A percentile compares a stretch with the other conserved stretches of the same genome.
phyloP scores from a whole-genome alignment of 805 yeast genomes.

The Lipomyces lipofer region DNA sequence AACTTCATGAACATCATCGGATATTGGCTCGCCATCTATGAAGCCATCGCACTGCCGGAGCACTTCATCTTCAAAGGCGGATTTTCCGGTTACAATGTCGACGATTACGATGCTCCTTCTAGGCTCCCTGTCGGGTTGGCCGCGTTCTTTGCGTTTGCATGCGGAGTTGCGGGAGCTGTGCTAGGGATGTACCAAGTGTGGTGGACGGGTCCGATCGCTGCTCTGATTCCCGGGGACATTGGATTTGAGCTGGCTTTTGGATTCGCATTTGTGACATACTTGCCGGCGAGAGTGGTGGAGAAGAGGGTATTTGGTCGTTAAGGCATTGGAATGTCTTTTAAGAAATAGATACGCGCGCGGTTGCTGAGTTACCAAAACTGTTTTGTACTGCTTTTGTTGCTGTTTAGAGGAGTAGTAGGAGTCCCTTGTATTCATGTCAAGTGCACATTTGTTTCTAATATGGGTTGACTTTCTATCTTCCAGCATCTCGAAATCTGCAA shows the following conservation, averaged over 20 bases:
- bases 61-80: slow-evolving; percentile 77
- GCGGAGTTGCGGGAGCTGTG: slow-evolving; percentile 83
- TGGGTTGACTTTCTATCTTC: too few relatives aligned
- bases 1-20: slow-evolving; percentile 90
- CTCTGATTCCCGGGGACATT: slow-evolving; percentile 71
- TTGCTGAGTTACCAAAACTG: too few relatives aligned
- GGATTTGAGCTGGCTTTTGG: slow-evolving; percentile 77
- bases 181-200: slow-evolving; percentile 86
- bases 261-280: slow-evolving; percentile 65
- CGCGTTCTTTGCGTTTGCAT: slow-evolving; percentile 72
- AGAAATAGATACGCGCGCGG: too few relatives aligned
- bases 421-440: too few relatives aligned
- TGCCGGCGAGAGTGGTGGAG: slow-evolving; percentile 63
- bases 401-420: too few relatives aligned
- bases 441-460: too few relatives aligned
- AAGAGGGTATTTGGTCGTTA: slow-evolving; percentile 54
- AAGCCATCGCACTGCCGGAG: slow-evolving; percentile 72
- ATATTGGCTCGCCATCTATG: slow-evolving; percentile 86
- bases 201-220: slow-evolving; percentile 72
- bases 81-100: slow-evolving; percentile 56
- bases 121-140: slow-evolving; percentile 75
- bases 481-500: too few relatives aligned
- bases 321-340: too few relatives aligned
- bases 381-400: too few relatives aligned
- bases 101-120: slow-evolving; percentile 57